Conservation (phyloP, 2,329 filamentous ascomycete genomes). For the Fusarium praegraminearum region DNA sequence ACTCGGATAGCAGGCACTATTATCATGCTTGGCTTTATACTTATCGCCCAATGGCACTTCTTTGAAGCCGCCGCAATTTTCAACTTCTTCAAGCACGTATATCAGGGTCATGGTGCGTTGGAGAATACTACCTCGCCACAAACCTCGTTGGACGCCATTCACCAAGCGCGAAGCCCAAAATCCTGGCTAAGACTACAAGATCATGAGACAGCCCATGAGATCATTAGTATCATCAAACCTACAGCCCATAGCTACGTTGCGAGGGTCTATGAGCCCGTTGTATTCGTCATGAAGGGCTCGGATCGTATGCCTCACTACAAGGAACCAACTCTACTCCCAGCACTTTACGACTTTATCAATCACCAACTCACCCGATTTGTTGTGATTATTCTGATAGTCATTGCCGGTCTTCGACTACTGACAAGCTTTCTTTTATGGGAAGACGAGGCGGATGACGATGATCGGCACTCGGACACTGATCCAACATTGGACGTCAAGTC, state of each 20-base stretch:
- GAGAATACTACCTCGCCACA: slow-evolving; percentile 50
- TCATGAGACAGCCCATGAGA: slow-evolving; percentile 80
- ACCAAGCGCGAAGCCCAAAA: slow-evolving; percentile 80
- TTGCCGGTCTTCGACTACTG: slow-evolving; percentile 74
- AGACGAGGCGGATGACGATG: slow-evolving; percentile 62
- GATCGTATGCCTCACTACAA: slow-evolving; percentile 69
- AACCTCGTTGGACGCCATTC: slow-evolving; percentile 66
- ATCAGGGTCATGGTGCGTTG: slow-evolving; percentile 26
- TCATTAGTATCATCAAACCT: slow-evolving; percentile 82
- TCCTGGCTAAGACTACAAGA: slow-evolving; percentile 84
- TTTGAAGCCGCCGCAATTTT: slow-evolving; percentile 69
- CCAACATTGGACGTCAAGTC: slow-evolving; percentile 70
- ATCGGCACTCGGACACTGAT: slow-evolving; percentile 59
- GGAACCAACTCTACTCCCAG: slow-evolving; percentile 53
- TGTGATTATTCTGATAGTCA: slow-evolving; percentile 70
- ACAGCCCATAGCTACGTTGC: slow-evolving; percentile 78
- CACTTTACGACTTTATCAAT: slow-evolving; percentile 73
- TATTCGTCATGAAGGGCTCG: slow-evolving; percentile 77
- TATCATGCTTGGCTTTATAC: slow-evolving; percentile 77
- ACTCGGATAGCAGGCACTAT: slow-evolving; percentile 81
- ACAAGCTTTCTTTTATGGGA: slow-evolving; percentile 82
- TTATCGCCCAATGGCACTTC: slow-evolving; percentile 83
- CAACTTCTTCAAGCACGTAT: slow-evolving; percentile 46
- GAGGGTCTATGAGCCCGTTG: slow-evolving; percentile 78
- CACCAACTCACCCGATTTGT: slow-evolving; percentile 70